A percentile compares a stretch with the other conserved stretches of the same genome.
These are phyloP conservation scores for Mortierella sp. DNA, from an alignment of 371 early-diverging fungal species.

Conservation along the genomic window DNA sequence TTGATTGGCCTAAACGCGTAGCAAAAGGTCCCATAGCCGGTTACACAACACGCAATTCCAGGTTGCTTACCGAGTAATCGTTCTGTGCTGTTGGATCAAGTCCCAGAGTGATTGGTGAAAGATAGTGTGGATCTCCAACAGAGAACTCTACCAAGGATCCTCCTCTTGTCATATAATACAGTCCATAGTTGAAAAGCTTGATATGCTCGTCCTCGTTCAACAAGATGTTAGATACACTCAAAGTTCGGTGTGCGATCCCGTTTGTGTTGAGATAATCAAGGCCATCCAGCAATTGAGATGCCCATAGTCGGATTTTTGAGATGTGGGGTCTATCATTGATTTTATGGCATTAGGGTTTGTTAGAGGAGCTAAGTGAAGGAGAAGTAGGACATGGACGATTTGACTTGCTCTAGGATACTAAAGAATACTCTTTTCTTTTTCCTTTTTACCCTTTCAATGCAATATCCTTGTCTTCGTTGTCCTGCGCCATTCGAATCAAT, in stretches of 20 bases:
- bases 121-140: conserved; percentile 63
- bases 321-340: conserved; percentile 21
- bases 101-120: conserved; percentile 49
- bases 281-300: conserved; percentile 64
- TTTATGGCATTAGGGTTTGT: not conserved
- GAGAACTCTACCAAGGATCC: conserved; percentile 73
- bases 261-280: conserved; percentile 60
- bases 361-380: not conserved
- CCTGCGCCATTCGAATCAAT: conserved; percentile 19
- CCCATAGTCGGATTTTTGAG: conserved; percentile 59
- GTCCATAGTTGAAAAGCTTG: conserved; percentile 71
- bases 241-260: conserved; percentile 60
- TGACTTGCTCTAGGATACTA: not conserved
- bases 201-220: conserved; percentile 56
- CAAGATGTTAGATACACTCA: conserved; percentile 63
- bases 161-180: conserved; percentile 69
- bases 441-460: conserved; percentile 32
- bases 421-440: too few relatives aligned
- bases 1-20: not conserved
- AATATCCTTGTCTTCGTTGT: conserved; percentile 14
- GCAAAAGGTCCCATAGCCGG: not conserved
- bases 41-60: not conserved
- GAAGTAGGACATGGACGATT: not conserved
- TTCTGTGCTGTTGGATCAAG: conserved; percentile 9
- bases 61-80: conserved; percentile 32